Evolutionary conservation across 495 filamentous ascomycete species (phyloP).

Genomic region (Neurospora hispaniola): DNA sequence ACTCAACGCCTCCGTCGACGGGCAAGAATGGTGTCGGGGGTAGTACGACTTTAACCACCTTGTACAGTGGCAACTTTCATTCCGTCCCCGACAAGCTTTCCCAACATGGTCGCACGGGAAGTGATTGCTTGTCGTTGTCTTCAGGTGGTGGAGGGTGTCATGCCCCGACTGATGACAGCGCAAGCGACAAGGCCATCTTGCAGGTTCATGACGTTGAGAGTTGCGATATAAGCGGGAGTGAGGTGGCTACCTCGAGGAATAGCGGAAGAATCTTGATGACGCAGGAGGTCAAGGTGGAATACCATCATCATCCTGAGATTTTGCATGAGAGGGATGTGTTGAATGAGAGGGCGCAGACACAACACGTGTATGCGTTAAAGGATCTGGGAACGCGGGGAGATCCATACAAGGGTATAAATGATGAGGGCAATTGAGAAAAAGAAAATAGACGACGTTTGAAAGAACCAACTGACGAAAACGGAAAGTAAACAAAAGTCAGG

Average conservation of each 20-base stretch:
- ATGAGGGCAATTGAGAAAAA: background rate
- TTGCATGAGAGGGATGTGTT: background rate
- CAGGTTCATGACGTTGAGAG: background rate
- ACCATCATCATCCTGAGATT: background rate
- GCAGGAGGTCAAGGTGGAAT: background rate
- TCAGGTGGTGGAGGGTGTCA: background rate
- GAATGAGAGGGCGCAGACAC: background rate
- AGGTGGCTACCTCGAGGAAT: background rate
- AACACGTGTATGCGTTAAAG: background rate
- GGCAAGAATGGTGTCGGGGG: no score
- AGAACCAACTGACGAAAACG: background rate
- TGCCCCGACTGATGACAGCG: background rate
- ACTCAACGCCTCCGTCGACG: no score
- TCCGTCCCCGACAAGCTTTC: background rate
- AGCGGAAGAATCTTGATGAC: background rate
- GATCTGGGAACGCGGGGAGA: background rate
- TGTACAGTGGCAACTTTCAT: background rate
- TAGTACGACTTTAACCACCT: no score
- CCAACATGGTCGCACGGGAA: background rate
- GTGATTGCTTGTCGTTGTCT: background rate
- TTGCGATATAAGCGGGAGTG: background rate
- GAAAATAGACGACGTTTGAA: background rate
- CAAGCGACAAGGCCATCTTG: background rate
- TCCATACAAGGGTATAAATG: background rate
- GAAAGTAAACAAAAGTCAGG: background rate